phyloP scores from a whole-genome alignment of 2,329 filamentous ascomycete genomes.

The Zarea fungicola region DNA sequence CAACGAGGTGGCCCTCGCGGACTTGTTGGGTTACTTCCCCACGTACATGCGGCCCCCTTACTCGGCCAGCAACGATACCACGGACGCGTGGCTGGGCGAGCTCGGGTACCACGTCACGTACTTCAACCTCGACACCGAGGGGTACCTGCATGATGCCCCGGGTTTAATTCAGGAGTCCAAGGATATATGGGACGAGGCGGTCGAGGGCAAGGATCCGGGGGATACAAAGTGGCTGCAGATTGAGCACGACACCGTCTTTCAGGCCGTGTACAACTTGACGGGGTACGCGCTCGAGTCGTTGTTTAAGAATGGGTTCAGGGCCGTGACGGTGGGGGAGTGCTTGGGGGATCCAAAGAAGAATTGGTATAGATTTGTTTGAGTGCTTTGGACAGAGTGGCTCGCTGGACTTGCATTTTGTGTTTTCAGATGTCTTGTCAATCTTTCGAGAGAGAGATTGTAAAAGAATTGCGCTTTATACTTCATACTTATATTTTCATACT shows the following conservation, averaged over 20 bases:
- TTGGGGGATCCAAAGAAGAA: slow-evolving; percentile 37
- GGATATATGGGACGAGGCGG: slow-evolving; percentile 29
- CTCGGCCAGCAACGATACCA: slow-evolving; percentile 37
- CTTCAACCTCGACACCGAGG: slow-evolving; percentile 57
- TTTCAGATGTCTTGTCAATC: not conserved
- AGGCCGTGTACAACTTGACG: slow-evolving; percentile 38
- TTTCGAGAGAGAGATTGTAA: too few relatives aligned
- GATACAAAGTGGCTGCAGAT: slow-evolving; percentile 44
- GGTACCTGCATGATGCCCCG: slow-evolving; percentile 49
- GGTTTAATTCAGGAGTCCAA: slow-evolving; percentile 43
- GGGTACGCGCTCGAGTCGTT: slow-evolving; percentile 39
- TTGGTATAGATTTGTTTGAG: slow-evolving; percentile 37
- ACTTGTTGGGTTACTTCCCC: slow-evolving; percentile 36
- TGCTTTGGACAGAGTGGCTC: not conserved
- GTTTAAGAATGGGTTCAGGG: slow-evolving; percentile 33
- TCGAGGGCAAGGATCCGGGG: slow-evolving; percentile 27
- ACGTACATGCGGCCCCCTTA: slow-evolving; percentile 43
- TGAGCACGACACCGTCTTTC: slow-evolving; percentile 45
- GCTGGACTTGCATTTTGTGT: not conserved
- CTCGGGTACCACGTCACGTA: slow-evolving; percentile 55
- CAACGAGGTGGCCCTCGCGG: slow-evolving; percentile 38
- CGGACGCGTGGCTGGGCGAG: slow-evolving; percentile 33
- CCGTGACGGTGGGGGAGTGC: slow-evolving; percentile 49
- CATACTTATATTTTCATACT: not conserved
- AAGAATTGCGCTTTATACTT: not conserved